Conservation (phyloP, 371 early-diverging fungal genomes). For the Syncephalastrum contaminatum region DNA sequence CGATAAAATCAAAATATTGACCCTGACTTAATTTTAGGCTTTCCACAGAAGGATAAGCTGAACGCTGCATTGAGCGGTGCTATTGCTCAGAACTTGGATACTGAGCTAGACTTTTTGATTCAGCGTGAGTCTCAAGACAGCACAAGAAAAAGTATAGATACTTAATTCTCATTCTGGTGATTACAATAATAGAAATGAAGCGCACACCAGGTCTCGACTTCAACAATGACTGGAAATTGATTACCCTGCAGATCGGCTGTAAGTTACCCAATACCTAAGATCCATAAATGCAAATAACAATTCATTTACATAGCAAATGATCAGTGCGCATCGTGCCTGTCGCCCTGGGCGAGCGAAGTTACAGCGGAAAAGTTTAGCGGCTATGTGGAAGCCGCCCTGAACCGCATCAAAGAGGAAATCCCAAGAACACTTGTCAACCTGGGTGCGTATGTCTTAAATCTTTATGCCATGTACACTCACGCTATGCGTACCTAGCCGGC, state of each 20-base stretch:
- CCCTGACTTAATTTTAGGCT: neutral
- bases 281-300: too few relatives aligned
- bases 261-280: too few relatives aligned
- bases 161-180: neutral
- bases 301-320: constrained; percentile 11
- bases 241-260: constrained; percentile 43
- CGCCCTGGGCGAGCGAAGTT: constrained; percentile 5
- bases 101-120: constrained; percentile 37
- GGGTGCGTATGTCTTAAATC: too few relatives aligned
- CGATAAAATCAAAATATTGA: neutral
- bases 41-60: constrained; percentile 13
- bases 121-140: constrained; percentile 9
- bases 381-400: constrained; percentile 15
- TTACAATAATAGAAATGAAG: constrained; percentile 29
- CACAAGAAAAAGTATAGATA: neutral
- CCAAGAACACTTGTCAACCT: constrained; percentile 14
- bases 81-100: constrained; percentile 30
- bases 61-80: constrained; percentile 47
- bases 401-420: constrained; percentile 12
- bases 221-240: constrained; percentile 43
- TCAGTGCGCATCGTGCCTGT: constrained; percentile 17
- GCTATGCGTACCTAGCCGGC: constrained; percentile 6
- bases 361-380: constrained; percentile 14
- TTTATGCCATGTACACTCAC: too few relatives aligned
- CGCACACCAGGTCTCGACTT: constrained; percentile 14